Conservation (phyloP, 1,139 yeast genomes). For the Yamadazyma pseudoaaseri region DNA sequence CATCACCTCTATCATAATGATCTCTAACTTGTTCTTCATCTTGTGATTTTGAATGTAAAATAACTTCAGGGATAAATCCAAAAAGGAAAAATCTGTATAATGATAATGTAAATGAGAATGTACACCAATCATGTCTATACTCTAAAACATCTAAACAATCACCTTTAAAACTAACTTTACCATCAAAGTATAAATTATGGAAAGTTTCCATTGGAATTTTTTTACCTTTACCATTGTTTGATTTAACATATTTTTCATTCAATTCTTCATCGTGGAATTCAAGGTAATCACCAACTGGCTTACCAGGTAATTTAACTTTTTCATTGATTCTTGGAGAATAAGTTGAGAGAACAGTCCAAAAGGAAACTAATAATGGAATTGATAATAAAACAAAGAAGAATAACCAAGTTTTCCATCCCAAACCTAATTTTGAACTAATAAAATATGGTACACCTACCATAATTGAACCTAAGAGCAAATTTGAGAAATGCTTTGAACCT, state of each 20-base stretch:
- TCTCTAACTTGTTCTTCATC: conserved; percentile 97
- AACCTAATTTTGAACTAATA: conserved; percentile 64
- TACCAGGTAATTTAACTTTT: conserved; percentile 72
- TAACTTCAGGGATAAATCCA: conserved; percentile 92
- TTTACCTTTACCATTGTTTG: conserved; percentile 55
- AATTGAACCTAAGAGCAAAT: conserved; percentile 51
- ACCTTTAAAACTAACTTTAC: conserved; percentile 85
- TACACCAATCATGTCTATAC: conserved; percentile 90
- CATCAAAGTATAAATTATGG: conserved; percentile 83
- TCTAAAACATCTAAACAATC: conserved; percentile 83
- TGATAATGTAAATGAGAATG: conserved; percentile 73
- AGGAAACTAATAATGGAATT: conserved; percentile 73
- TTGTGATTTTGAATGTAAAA: conserved; percentile 87
- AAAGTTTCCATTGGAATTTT: conserved; percentile 93
- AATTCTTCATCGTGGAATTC: conserved; percentile 79
- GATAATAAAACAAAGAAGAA: conserved; percentile 51
- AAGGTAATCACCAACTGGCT: conserved; percentile 75
- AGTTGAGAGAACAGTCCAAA: conserved; percentile 77
- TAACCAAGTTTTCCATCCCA: conserved; percentile 70
- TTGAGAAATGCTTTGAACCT: conserved; percentile 74
- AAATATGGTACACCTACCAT: conserved; percentile 64
- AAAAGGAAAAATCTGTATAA: conserved; percentile 79
- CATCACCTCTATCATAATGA: conserved; percentile 96
- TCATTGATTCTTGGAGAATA: conserved; percentile 82
- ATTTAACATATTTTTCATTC: conserved; percentile 60